Conservation (phyloP, 2,329 filamentous ascomycete species). For the Endoconidiophora polonica region DNA sequence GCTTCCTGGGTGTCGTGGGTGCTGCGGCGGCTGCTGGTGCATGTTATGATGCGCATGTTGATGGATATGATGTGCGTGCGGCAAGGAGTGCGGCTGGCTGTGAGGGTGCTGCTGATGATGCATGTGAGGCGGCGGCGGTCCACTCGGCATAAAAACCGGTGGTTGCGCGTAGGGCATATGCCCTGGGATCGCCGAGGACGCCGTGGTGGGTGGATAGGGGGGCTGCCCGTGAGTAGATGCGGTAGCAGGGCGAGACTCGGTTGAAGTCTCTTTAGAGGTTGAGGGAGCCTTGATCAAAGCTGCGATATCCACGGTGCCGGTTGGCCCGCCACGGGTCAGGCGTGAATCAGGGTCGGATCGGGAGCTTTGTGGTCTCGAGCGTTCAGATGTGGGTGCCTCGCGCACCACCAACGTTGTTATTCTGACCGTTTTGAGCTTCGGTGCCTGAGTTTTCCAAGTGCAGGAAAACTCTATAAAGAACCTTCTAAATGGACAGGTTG, state of each 20-base stretch:
- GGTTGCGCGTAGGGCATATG: constrained; percentile 11
- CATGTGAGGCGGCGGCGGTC: constrained; percentile 9
- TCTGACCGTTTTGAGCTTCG: constrained; percentile 2
- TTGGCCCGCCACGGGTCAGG: constrained; percentile 16
- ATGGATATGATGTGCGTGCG: not conserved
- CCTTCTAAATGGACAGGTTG: no score
- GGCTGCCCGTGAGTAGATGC: constrained; percentile 16
- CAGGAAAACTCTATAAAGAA: no score
- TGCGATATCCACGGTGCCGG: constrained; percentile 88
- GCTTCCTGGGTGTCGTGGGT: not conserved
- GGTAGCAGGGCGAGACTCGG: constrained; percentile 14
- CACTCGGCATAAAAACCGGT: constrained; percentile 13
- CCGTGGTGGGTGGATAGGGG: constrained; percentile 12
- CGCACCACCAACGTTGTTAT: constrained; percentile 12
- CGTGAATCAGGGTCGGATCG: not conserved
- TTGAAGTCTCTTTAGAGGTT: constrained; percentile 16
- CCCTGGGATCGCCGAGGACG: constrained; percentile 10
- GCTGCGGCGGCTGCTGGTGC: constrained; percentile 1
- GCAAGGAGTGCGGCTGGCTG: not conserved
- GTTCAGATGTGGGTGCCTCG: constrained; percentile 10
- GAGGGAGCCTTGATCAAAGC: constrained; percentile 53
- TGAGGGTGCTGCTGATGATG: constrained; percentile 19
- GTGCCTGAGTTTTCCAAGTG: not conserved
- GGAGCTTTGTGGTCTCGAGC: constrained; percentile 1
- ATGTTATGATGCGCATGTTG: not conserved